Conservation (phyloP, 768 basidiomycete species). For the Leucocoprinus sp. region DNA sequence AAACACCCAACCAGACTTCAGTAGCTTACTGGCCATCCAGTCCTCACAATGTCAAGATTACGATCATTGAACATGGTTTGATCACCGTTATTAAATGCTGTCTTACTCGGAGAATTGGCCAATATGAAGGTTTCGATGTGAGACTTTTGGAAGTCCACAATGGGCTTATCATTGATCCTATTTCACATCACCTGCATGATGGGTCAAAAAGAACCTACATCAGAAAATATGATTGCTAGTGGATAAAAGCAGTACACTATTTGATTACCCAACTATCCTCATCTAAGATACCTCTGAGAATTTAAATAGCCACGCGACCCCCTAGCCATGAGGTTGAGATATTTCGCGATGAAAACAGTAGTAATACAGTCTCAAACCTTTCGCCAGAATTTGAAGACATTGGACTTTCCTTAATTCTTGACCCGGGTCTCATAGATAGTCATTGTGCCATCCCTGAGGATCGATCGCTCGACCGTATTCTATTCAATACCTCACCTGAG, state of each 20-base stretch:
- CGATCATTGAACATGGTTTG: conserved; percentile 70
- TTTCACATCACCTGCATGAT: conserved; percentile 41
- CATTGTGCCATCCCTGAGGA: no score
- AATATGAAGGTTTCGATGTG: conserved; percentile 80
- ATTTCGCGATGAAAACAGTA: background rate
- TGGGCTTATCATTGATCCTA: no score
- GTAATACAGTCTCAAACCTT: background rate
- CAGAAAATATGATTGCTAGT: conserved; percentile 74
- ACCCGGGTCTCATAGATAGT: no score
- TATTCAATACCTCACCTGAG: no score
- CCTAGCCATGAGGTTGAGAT: conserved; percentile 12
- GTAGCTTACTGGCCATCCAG: conserved; percentile 12
- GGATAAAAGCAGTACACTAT: conserved; percentile 68
- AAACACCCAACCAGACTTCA: conserved; percentile 57
- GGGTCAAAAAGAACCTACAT: conserved; percentile 70
- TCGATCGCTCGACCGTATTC: no score
- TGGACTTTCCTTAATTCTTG: no score
- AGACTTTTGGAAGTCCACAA: no score
- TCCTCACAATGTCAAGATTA: conserved; percentile 35
- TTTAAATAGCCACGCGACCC: conserved; percentile 48
- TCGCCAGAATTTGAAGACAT: background rate
- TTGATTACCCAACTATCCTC: conserved; percentile 47
- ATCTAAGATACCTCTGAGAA: conserved; percentile 41
- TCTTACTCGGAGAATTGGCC: conserved; percentile 64
- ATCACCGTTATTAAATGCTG: conserved; percentile 71